These are phyloP conservation scores for Puccinia coronata DNA, from an alignment of 1,284 basidiomycete genomes.

Conservation along the genomic window DNA sequence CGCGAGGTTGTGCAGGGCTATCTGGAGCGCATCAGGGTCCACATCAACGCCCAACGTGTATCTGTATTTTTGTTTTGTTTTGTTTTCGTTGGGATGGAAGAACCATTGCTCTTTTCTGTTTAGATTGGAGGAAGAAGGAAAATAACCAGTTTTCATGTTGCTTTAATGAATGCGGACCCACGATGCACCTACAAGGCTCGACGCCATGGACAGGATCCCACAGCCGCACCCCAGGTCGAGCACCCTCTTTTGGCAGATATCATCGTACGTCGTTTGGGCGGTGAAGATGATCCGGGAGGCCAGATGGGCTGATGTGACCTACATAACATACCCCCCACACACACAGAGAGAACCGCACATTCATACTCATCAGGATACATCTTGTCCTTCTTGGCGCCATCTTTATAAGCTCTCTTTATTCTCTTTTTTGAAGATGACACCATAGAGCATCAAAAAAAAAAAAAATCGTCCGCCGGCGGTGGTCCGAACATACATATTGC, in stretches of 20 bases:
- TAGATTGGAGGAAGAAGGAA: no score
- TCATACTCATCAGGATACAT: background rate
- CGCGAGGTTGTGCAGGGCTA: background rate
- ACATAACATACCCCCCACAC: background rate
- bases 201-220: slow-evolving; percentile 31
- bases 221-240: slow-evolving; percentile 36
- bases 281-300: slow-evolving; percentile 43
- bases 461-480: no score
- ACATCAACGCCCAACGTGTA: slow-evolving; percentile 13
- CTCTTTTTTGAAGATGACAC: background rate
- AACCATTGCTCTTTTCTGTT: background rate
- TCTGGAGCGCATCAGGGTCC: background rate
- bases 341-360: background rate
- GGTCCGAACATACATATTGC: no score
- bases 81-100: background rate
- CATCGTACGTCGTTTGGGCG: slow-evolving; percentile 23
- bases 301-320: slow-evolving; percentile 45
- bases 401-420: background rate
- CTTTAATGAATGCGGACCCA: no score
- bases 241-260: slow-evolving; percentile 22
- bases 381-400: background rate
- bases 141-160: no score
- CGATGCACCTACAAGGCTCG: slow-evolving; percentile 14
- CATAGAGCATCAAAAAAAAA: no score
- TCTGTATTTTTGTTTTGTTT: background rate